Conservation (phyloP, 768 basidiomycete genomes). For the Rhodosporidiobolus odoratus region DNA sequence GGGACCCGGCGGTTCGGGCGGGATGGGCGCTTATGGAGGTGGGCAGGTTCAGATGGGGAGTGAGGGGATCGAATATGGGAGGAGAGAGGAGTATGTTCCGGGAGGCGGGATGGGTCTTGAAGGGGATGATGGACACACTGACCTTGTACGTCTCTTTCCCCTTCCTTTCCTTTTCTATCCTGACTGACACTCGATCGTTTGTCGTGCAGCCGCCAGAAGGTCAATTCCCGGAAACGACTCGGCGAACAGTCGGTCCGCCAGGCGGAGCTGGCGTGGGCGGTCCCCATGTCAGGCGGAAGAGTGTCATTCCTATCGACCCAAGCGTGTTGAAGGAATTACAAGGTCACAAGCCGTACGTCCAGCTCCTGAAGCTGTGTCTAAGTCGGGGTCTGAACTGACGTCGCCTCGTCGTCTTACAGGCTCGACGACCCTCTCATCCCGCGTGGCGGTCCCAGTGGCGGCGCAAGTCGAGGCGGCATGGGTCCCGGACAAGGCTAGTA, state of each 20-base stretch:
- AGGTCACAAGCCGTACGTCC: conserved; percentile 38
- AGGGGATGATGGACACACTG: conserved; percentile 31
- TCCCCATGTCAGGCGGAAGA: conserved; percentile 90
- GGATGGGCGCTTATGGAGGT: background rate
- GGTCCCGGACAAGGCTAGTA: background rate
- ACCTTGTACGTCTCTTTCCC: conserved; percentile 29
- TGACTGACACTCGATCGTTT: background rate
- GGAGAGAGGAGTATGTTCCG: background rate
- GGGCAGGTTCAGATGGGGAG: background rate
- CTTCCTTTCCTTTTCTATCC: background rate
- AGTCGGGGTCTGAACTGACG: background rate
- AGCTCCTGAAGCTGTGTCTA: too few relatives aligned
- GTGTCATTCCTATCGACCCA: conserved; percentile 87
- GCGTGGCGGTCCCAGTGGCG: background rate
- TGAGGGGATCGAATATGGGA: background rate
- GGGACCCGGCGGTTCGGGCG: background rate
- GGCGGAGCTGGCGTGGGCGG: conserved; percentile 48
- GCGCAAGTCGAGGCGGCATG: conserved; percentile 11
- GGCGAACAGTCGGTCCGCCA: conserved; percentile 40
- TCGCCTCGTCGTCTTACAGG: background rate
- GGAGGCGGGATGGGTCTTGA: background rate
- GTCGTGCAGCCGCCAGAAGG: conserved; percentile 26
- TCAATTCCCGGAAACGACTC: conserved; percentile 33
- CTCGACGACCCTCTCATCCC: conserved; percentile 34
- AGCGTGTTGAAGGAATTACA: conserved; percentile 67